Base-by-base conservation (phyloP, 345 rosid genomes). In the Arabis alpina region DNA sequence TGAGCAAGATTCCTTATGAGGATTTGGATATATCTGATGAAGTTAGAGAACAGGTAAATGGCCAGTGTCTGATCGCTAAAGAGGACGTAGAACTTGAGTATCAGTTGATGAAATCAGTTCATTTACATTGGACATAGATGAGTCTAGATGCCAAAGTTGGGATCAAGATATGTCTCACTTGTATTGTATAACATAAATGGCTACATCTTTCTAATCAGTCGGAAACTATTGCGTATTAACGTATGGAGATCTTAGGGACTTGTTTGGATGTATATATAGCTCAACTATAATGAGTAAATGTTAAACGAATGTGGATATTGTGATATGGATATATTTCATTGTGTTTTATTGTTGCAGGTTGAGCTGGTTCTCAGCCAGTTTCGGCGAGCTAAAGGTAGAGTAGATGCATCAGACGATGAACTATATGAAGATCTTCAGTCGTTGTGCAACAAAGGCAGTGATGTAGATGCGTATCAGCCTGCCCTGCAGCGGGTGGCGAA, bases 11-110 rank as follows among this genome's bases (percentile, higher is more conserved):
- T 74, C 75, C 95, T 19, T 82, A 40, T 66, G 90, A 89, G 62
- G 81, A 77, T 59, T 91, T 94, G 12, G 97, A 89, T 63, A 91
- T 94, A 67, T 89, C 97, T 3, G 97, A 91, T 78, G 99, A 94
- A 89, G 97, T 94, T 61, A 94, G 89, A 70, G 99, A 94, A 68
- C 99, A 89, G 95, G 99, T 94, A 76, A 12, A 61, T 28, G 34
- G 23, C 25, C 11, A 44, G 54, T 54, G 44, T 43, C 2, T 8
- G 10, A 68, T 43, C 14, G n/a, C 4, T 39, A 19, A 64, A 19
- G 57, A 36, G 1, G 16, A 39, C 16, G 11, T 32, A 34, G n/a
- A 12, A 12, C 11, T 62, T 64, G 36, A 34, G 50, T 19, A 3
- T 30, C 15, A 63, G 56, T 32, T 61, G 23, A 60, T 61, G n/a